Evolutionary conservation across 164 flowering plant genomes (phyloP), one percentile per base, ranked within the genome.

Genomic region (Vitis riparia): DNA sequence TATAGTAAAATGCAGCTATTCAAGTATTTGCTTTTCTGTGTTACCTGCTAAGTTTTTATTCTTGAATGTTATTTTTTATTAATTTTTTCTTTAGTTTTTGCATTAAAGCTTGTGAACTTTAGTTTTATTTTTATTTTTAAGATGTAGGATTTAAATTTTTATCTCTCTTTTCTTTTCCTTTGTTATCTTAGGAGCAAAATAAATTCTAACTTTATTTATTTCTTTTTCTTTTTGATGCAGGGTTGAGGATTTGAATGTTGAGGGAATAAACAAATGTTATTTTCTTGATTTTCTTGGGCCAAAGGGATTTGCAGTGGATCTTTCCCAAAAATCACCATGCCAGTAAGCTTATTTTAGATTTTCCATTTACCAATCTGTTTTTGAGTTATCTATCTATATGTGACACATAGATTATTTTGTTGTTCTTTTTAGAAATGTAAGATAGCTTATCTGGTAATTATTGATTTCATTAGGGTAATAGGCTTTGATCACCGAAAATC

Each of bases 261-360:
- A 82, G 53, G 90, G 87, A 49, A 74, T 93, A 23, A 76, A 86
- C 76, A 80, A 73, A 14, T 91, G 94, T 76, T 95, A 93, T 81
- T 85, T 93, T 66, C 88, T 95, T 16, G 99, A 93, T 73, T 91
- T 89, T 76, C 60, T 90, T 19, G 96, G 94, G 53, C 96, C 96
- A 1, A 81, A 75, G 66, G 87, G 85, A 16, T 93, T 95, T 63
- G 83, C 85, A 0, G 49, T 67, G 16, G 74, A 82, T 70, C 89
- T 95, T 59, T 78, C 88, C 15, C 76, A 59, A 69, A 73, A 64
- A 71, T 74, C 84, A 27, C 51, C 65, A 19, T 74, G 80, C 82
- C 67, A 73, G 91, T 90, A 81, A 73, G 85, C 73, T 69, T 30
- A 55, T 44, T 27, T 60, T 62, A 7, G 2, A 9, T 5, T 55